Conservation (phyloP, 2,329 filamentous ascomycete species). For the Ophiosphaerella herpotricha region DNA sequence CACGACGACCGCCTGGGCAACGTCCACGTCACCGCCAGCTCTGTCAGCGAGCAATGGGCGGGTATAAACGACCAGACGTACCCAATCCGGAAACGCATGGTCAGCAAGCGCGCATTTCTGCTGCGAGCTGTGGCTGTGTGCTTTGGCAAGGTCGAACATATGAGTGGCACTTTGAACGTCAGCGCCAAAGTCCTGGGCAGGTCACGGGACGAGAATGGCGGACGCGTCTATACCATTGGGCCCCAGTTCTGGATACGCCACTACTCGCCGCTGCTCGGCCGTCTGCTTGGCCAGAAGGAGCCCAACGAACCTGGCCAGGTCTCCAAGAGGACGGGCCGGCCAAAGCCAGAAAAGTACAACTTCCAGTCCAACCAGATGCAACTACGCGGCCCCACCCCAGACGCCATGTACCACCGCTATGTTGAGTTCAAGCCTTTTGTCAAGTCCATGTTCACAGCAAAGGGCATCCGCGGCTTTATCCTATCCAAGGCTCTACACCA, state of each 20-base stretch:
- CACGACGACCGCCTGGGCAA: slow-evolving; percentile 88
- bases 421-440: slow-evolving; percentile 93
- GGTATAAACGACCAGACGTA: slow-evolving; percentile 69
- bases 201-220: slow-evolving; percentile 67
- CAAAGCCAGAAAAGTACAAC: slow-evolving; percentile 72
- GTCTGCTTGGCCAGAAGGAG: slow-evolving; percentile 70
- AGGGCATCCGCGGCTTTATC: slow-evolving; percentile 76
- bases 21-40: slow-evolving; percentile 69
- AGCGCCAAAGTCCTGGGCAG: slow-evolving; percentile 79
- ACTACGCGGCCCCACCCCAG: slow-evolving; percentile 79
- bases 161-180: slow-evolving; percentile 72
- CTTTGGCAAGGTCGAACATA: slow-evolving; percentile 64
- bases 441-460: slow-evolving; percentile 81
- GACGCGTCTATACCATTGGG: slow-evolving; percentile 78
- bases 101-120: slow-evolving; percentile 84
- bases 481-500: slow-evolving; percentile 86
- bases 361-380: slow-evolving; percentile 95
- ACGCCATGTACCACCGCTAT: slow-evolving; percentile 83
- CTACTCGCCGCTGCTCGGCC: slow-evolving; percentile 85
- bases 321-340: slow-evolving; percentile 48
- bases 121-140: slow-evolving; percentile 70
- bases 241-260: slow-evolving; percentile 80
- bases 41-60: slow-evolving; percentile 67
- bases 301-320: slow-evolving; percentile 46
- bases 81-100: slow-evolving; percentile 79